Conservation (phyloP, 2,329 filamentous ascomycete genomes). For the Madurella mycetomatis region DNA sequence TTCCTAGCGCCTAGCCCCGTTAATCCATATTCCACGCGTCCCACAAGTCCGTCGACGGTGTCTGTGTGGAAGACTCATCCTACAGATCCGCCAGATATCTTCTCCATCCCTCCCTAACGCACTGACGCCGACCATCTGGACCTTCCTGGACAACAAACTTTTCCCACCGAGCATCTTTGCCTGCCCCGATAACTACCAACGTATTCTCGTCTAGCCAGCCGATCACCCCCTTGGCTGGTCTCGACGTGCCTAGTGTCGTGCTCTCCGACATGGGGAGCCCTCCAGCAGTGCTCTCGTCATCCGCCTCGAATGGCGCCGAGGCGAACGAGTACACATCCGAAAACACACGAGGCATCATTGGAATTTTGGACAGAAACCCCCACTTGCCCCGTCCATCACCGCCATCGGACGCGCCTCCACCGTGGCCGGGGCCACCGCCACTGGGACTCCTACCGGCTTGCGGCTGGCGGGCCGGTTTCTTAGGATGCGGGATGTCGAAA, state of each 20-base stretch:
- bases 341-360: constrained; percentile 79
- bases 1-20: background rate
- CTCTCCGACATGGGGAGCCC: constrained; percentile 41
- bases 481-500: constrained; percentile 71
- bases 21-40: background rate
- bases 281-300: constrained; percentile 60
- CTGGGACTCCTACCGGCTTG: constrained; percentile 18
- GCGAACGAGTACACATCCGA: constrained; percentile 86
- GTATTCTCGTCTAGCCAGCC: constrained; percentile 77
- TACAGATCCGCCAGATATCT: constrained; percentile 40
- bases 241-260: constrained; percentile 45
- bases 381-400: constrained; percentile 66
- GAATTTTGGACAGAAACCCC: constrained; percentile 79
- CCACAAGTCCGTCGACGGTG: background rate
- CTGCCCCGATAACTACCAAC: constrained; percentile 73
- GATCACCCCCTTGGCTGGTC: constrained; percentile 75
- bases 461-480: constrained; percentile 32
- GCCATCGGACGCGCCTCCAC: constrained; percentile 23
- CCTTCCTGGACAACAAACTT: constrained; percentile 70
- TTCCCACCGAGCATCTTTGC: constrained; percentile 80
- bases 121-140: constrained; percentile 62
- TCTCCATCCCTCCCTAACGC: constrained; percentile 76
- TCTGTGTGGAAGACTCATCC: background rate
- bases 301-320: constrained; percentile 75
- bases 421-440: constrained; percentile 5